phyloP scores from a whole-genome alignment of 2,329 filamentous ascomycete species.

The Cryphonectria parasitica region DNA sequence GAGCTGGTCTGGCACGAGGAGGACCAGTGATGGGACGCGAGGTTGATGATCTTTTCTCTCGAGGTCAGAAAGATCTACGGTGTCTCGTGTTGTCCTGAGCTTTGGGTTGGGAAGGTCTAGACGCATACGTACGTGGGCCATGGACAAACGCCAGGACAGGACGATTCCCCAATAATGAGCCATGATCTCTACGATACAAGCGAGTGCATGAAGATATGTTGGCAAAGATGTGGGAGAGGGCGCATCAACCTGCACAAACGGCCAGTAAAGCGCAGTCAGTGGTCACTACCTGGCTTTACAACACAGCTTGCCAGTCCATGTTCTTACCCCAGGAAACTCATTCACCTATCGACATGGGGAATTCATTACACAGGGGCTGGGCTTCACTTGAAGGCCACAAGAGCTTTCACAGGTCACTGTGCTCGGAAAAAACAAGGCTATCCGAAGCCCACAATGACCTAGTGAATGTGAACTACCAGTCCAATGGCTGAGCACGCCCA shows the following conservation, averaged over 20 bases:
- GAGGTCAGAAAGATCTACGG: background rate
- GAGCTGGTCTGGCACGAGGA: background rate
- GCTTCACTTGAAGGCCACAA: background rate
- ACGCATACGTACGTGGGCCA: background rate
- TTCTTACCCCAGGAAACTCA: background rate
- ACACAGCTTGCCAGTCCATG: background rate
- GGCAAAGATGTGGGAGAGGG: background rate
- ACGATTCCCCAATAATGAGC: background rate
- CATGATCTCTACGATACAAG: background rate
- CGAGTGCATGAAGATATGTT: background rate
- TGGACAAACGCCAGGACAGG: background rate
- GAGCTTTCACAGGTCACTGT: background rate
- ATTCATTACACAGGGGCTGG: background rate
- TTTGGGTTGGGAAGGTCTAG: background rate
- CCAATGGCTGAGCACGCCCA: background rate
- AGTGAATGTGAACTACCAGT: background rate
- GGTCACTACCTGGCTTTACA: background rate
- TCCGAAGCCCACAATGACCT: background rate
- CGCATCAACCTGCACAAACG: background rate
- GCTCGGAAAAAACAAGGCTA: background rate
- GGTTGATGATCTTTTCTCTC: background rate
- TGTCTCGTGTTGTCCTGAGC: background rate
- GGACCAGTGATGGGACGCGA: background rate
- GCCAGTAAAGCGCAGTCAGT: background rate
- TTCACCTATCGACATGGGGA: background rate